These are phyloP conservation scores for Aspergillus latus DNA, from an alignment of 2,329 filamentous ascomycete species.

Conservation along the genomic window DNA sequence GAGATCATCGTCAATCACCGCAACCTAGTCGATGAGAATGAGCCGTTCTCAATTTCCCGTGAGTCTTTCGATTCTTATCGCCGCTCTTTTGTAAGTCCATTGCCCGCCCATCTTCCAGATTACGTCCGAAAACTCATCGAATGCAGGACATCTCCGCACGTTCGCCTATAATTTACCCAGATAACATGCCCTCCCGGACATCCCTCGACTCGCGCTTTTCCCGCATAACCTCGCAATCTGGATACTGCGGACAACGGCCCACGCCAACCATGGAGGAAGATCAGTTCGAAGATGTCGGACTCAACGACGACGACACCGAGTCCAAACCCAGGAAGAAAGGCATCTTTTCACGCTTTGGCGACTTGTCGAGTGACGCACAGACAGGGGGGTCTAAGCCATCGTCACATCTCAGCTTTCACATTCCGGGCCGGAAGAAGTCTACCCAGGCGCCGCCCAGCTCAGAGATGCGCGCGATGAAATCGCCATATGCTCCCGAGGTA, in stretches of 20 bases:
- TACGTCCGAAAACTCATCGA: neutral
- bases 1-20: constrained; percentile 57
- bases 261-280: constrained; percentile 70
- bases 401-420: constrained; percentile 59
- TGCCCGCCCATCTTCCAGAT: constrained; percentile 4
- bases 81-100: constrained; percentile 77
- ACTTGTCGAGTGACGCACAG: constrained; percentile 46
- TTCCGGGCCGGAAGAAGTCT: constrained; percentile 70
- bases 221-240: constrained; percentile 62
- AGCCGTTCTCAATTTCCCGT: constrained; percentile 91
- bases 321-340: constrained; percentile 71
- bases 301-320: constrained; percentile 65
- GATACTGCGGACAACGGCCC: constrained; percentile 52
- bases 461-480: constrained; percentile 67
- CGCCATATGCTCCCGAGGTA: constrained; percentile 19
- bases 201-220: constrained; percentile 75
- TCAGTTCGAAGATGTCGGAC: constrained; percentile 83
- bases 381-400: constrained; percentile 40
- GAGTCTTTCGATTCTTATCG: constrained; percentile 98
- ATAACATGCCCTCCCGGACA: constrained; percentile 64
- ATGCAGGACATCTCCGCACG: constrained; percentile 85
- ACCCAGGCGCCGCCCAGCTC: constrained; percentile 65
- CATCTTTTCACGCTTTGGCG: constrained; percentile 73
- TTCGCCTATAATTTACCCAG: constrained; percentile 67
- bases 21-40: constrained; percentile 74